Percentiles rank a stretch among this genome's conserved stretches.
Conservation (phyloP, 23 red algal genomes). For the Gracilaria gracilis region DNA sequence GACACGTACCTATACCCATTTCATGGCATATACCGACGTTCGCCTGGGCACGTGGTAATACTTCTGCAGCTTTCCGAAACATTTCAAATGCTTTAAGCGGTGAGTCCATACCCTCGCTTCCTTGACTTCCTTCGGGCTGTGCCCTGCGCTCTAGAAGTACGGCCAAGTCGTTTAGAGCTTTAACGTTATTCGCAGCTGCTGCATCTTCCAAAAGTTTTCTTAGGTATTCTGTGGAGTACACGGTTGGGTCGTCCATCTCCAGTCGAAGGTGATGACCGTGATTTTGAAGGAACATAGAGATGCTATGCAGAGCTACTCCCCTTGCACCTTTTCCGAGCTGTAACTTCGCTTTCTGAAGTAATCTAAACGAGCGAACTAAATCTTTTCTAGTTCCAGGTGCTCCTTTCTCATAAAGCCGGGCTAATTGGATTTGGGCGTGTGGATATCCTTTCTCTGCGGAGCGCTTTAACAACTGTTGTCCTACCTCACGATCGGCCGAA, state of each 20-base stretch:
- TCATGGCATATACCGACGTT: conserved; percentile 66
- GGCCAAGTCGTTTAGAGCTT: conserved; percentile 48
- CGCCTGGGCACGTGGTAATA: conserved; percentile 19
- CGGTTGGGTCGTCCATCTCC: conserved; percentile 15
- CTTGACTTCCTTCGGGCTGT: conserved; percentile 9
- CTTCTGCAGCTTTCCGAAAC: conserved; percentile 41
- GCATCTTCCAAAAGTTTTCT: conserved; percentile 51
- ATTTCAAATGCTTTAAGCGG: conserved; percentile 27
- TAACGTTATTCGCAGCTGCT: conserved; percentile 8
- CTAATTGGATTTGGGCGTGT: conserved; percentile 26
- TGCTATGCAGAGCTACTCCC: conserved; percentile 24
- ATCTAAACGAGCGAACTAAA: background rate
- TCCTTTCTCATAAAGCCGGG: background rate
- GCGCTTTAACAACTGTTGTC: conserved; percentile 8
- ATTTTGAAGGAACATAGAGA: conserved; percentile 1
- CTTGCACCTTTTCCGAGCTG: background rate
- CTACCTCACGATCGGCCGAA: background rate
- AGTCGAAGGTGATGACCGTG: conserved; percentile 3
- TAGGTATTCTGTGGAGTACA: background rate
- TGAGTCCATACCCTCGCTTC: conserved; percentile 24
- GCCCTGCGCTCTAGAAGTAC: conserved; percentile 16
- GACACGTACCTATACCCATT: conserved; percentile 53
- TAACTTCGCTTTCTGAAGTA: conserved; percentile 25
- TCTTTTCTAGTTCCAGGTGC: background rate
- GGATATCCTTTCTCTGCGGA: conserved; percentile 28